Evolutionary conservation across 148 eudicot species (phyloP).

Genomic region (Chenopodium formosanum): DNA sequence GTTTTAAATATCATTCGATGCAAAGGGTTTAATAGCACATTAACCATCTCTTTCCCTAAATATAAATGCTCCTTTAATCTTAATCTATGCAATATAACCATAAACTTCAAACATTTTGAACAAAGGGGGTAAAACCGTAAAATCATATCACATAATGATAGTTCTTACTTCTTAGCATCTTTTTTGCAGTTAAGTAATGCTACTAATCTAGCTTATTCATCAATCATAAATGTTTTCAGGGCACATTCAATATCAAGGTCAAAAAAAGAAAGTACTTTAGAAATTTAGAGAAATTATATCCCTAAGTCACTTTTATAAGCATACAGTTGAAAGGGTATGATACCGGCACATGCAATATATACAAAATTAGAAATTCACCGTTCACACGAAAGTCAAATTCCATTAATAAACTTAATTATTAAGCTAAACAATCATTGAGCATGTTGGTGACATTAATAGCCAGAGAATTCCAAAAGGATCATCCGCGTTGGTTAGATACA

Average conservation of each 20-base stretch:
- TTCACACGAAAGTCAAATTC: neutral
- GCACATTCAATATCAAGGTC: neutral
- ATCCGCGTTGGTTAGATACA: neutral
- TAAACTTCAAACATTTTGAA: neutral
- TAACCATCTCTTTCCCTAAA: neutral
- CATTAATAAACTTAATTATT: neutral
- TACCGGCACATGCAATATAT: neutral
- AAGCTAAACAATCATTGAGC: neutral
- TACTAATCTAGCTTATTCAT: neutral
- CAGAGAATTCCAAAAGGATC: conserved; percentile 1
- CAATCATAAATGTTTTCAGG: neutral
- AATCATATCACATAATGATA: neutral
- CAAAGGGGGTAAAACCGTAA: neutral
- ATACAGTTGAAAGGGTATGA: neutral
- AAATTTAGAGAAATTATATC: neutral
- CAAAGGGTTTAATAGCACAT: neutral
- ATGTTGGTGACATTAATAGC: neutral
- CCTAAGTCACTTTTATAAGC: neutral
- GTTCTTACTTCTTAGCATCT: neutral
- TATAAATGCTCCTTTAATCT: neutral
- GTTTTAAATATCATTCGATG: too few relatives aligned
- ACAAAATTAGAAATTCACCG: neutral
- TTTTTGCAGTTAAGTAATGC: neutral
- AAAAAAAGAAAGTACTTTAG: neutral
- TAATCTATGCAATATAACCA: neutral